Evolutionary conservation across 1,284 basidiomycete species (phyloP).

Genomic region (Heterobasidion annosum): DNA sequence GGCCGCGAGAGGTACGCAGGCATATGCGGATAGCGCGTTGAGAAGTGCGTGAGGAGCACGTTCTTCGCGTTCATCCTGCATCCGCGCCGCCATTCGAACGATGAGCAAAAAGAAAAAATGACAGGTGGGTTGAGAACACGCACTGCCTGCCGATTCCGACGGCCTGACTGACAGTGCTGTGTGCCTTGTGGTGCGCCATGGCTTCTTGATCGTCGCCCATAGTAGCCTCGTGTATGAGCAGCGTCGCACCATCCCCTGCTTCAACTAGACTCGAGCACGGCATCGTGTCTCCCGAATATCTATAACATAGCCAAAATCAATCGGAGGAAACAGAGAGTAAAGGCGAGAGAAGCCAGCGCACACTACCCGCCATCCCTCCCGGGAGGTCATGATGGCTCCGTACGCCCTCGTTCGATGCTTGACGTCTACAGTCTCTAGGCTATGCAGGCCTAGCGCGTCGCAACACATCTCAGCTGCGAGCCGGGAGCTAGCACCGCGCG

Average conservation of each 20-base stretch:
- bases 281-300: constrained; percentile 84
- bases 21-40: constrained; percentile 87
- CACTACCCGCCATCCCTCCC: constrained; percentile 77
- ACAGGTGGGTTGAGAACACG: constrained; percentile 13
- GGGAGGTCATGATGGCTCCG: constrained; percentile 61
- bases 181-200: constrained; percentile 71
- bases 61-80: constrained; percentile 76
- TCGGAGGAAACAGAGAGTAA: constrained; percentile 2
- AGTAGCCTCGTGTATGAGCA: constrained; percentile 93
- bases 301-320: constrained; percentile 17
- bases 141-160: constrained; percentile 67
- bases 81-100: background rate
- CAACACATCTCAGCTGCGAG: constrained; percentile 34
- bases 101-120: background rate
- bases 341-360: constrained; percentile 26
- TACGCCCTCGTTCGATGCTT: constrained; percentile 67
- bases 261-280: constrained; percentile 64
- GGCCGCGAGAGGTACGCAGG: constrained; percentile 27
- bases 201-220: constrained; percentile 74
- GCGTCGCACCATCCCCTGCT: constrained; percentile 61
- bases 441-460: constrained; percentile 38
- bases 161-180: constrained; percentile 87
- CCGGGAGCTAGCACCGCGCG: constrained; percentile 24
- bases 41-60: constrained; percentile 90
- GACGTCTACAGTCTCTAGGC: constrained; percentile 61